phyloP scores from a whole-genome alignment of 441 rosid species.

The Biscutella laevigata region DNA sequence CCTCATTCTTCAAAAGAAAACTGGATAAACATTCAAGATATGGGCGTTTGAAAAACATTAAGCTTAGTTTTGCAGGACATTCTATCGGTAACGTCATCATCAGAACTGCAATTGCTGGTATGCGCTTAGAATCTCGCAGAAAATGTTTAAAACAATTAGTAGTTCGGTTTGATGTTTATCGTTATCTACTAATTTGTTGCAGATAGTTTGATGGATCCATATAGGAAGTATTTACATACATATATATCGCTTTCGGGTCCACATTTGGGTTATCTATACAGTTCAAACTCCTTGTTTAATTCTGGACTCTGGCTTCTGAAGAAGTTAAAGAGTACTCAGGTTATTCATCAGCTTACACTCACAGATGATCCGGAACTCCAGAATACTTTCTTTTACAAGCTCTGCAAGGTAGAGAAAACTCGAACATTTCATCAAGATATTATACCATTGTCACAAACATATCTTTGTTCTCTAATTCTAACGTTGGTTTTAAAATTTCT shows the following conservation, averaged over 20 bases:
- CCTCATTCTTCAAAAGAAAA: slow-evolving; percentile 65
- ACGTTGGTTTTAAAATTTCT: not conserved
- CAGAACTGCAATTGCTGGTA: slow-evolving; percentile 83
- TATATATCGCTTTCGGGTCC: slow-evolving; percentile 92
- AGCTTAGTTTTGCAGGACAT: slow-evolving; percentile 94
- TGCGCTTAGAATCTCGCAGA: not conserved
- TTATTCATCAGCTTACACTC: slow-evolving; percentile 95
- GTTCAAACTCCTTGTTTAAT: slow-evolving; percentile 91
- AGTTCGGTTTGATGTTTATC: slow-evolving; percentile 16
- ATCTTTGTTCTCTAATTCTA: not conserved
- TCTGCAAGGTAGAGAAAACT: slow-evolving; percentile 55
- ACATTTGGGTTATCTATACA: slow-evolving; percentile 89
- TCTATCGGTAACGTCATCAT: slow-evolving; percentile 90
- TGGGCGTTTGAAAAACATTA: slow-evolving; percentile 44
- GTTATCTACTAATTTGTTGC: slow-evolving; percentile 17
- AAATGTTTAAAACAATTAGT: not conserved
- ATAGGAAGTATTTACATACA: slow-evolving; percentile 52
- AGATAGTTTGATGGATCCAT: slow-evolving; percentile 89
- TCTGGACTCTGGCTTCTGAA: slow-evolving; percentile 95
- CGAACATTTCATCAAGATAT: not conserved
- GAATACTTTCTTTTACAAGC: slow-evolving; percentile 73
- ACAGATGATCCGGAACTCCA: slow-evolving; percentile 80
- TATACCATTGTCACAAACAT: not conserved
- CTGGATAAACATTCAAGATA: slow-evolving; percentile 69
- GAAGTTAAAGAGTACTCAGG: slow-evolving; percentile 81